Evolutionary conservation across 345 rosid species (phyloP), one percentile per base, ranked within the genome.

Genomic region (Acer yangbiense): DNA sequence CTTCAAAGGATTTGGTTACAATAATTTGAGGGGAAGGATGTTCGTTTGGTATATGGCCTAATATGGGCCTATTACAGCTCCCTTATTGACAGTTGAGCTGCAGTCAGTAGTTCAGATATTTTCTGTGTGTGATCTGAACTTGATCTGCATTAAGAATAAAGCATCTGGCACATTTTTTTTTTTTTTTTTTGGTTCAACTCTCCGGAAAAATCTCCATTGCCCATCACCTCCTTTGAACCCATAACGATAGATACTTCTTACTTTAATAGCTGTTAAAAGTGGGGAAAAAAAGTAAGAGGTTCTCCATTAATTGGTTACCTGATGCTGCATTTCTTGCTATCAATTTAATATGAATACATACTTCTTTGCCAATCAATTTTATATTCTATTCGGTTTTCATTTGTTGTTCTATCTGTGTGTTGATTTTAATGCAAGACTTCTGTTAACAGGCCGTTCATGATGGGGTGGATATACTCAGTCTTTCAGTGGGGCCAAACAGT

Each of bases 401-500:
- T 66, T 62, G 39, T 75, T 44, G 13, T 79, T 18, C 54, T 71
- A 21, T 67, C 65, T 18, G 21, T 65, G 14, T 25, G 60, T 68
- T 25, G 35, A 58, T 77, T 65, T 29, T 77, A 55, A 77, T 43
- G 41, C 82, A 63, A 74, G 48, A 72, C 55, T 77, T 81, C 41
- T 81, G 57, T 77, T 81, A 77, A 83, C 93, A 96, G 99, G 99
- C 99, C 81, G 99, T 94, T 85, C 90, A 88, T 82, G 99, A 96
- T 85, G 99, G 98, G 29, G 97, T 96, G 72, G 99, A 96, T 88
- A 94, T 96, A 43, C 88, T 96, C 80, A 96, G 94, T 82, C 95
- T 96, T 75, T 96, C 98, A 17, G 95, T 94, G 41, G 98, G 98
- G 77, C 99, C 99, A 70, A 96, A 92, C 80, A 89, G 99, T 83